Percentiles rank a stretch among this genome's conserved stretches.
Conservation (phyloP, 352 stramenopile species). For the Pythium plurisporium region DNA sequence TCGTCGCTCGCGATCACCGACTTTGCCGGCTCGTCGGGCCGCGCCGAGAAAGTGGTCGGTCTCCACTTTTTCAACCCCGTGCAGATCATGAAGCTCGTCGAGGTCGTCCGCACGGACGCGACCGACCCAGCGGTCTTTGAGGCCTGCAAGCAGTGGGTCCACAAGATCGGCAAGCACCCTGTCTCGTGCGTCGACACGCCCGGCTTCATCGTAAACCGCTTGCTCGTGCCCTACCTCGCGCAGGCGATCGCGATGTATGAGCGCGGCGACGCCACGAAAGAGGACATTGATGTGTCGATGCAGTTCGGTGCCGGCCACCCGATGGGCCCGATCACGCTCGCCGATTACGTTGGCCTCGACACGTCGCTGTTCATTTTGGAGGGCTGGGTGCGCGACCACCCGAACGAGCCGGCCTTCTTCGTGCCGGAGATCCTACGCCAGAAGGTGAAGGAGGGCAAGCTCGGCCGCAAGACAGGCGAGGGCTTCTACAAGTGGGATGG, state of each 20-base stretch:
- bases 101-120: constrained; percentile 94
- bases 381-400: constrained; percentile 95
- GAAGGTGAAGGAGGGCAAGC: constrained; percentile 91
- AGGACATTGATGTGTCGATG: constrained; percentile 98
- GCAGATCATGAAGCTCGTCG: constrained; percentile 94
- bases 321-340: constrained; percentile 93
- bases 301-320: constrained; percentile 96
- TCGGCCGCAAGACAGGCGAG: constrained; percentile 95
- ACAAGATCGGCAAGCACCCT: constrained; percentile 91
- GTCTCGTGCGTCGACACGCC: constrained; percentile 95
- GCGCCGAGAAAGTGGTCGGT: constrained; percentile 91
- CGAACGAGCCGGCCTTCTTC: constrained; percentile 94
- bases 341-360: constrained; percentile 97
- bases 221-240: constrained; percentile 71
- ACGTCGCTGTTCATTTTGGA: constrained; percentile 95
- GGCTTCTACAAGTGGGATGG: constrained; percentile 95
- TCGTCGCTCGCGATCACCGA: constrained; percentile 92
- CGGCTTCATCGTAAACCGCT: constrained; percentile 98
- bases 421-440: constrained; percentile 90
- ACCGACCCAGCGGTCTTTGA: constrained; percentile 92
- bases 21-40: constrained; percentile 91
- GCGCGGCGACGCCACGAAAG: constrained; percentile 89
- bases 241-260: constrained; percentile 94
- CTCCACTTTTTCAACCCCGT: constrained; percentile 99
- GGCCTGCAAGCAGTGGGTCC: constrained; percentile 87